Conservation (phyloP, 495 filamentous ascomycete species). For the Trichoderma erinaceum region DNA sequence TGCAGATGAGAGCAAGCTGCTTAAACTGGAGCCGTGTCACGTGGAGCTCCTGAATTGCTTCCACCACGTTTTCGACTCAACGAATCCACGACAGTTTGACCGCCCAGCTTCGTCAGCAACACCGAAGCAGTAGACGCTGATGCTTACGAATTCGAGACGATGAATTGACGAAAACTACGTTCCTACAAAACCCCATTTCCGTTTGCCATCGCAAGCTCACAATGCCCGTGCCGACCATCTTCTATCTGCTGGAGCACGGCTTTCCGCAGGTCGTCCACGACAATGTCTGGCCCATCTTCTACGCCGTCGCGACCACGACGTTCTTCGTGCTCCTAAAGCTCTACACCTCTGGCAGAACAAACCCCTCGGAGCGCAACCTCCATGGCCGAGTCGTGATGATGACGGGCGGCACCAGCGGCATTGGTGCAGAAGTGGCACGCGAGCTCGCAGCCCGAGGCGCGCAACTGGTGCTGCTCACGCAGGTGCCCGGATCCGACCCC, state of each 20-base stretch:
- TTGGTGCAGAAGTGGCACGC: constrained; percentile 69
- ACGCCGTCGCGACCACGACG: constrained; percentile 50
- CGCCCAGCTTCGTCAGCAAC: neutral
- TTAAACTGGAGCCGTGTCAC: constrained; percentile 9
- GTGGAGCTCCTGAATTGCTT: constrained; percentile 9
- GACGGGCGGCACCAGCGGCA: constrained; percentile 91
- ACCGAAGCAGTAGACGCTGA: neutral
- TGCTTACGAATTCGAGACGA: neutral
- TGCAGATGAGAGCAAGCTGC: neutral
- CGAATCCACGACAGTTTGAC: neutral
- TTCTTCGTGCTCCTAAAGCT: constrained; percentile 64
- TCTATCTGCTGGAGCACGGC: constrained; percentile 56
- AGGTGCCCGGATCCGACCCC: constrained; percentile 68
- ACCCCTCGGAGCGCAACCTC: constrained; percentile 76
- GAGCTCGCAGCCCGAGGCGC: constrained; percentile 77
- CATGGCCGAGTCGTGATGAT: constrained; percentile 89
- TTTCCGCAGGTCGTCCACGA: constrained; percentile 58
- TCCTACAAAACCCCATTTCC: neutral
- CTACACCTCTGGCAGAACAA: constrained; percentile 70
- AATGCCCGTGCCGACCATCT: constrained; percentile 79
- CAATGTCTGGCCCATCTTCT: constrained; percentile 51
- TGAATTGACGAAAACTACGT: neutral
- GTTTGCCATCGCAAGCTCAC: neutral
- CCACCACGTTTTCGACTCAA: neutral
- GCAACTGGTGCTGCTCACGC: constrained; percentile 85